A percentile compares a stretch with the other conserved stretches of the same genome.
These are phyloP conservation scores for Vitis riparia DNA, from an alignment of 164 flowering plant genomes.

Conservation along the genomic window DNA sequence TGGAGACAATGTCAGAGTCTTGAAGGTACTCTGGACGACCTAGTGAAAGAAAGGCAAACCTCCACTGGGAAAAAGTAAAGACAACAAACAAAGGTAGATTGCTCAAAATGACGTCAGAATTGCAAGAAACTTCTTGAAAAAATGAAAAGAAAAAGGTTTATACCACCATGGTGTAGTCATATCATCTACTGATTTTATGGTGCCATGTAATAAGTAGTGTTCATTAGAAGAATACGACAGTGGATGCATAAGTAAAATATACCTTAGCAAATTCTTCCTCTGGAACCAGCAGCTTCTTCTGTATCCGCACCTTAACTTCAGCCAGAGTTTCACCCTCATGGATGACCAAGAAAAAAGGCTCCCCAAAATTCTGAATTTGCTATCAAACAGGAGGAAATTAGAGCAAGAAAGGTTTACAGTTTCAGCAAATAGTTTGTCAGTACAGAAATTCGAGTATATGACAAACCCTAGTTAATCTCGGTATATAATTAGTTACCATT, in stretches of 20 bases:
- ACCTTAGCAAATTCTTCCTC: conserved; percentile 70
- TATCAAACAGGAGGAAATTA: conserved; percentile 11
- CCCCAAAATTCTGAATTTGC: conserved; percentile 82
- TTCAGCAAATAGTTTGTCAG: no score
- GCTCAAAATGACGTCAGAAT: no score
- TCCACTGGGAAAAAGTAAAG: conserved; percentile 57
- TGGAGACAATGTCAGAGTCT: conserved; percentile 74
- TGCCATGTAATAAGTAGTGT: no score
- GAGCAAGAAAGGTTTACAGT: no score
- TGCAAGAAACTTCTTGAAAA: no score
- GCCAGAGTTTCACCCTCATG: conserved; percentile 73
- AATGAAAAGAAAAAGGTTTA: no score
- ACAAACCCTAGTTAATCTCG: not conserved
- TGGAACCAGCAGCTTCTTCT: conserved; percentile 71
- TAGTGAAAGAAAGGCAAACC: conserved; percentile 80
- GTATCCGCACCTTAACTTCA: conserved; percentile 68
- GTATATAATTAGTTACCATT: conserved; percentile 26
- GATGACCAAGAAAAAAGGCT: conserved; percentile 76
- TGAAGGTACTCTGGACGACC: conserved; percentile 89
- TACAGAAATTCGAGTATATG: not conserved
- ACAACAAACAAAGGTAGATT: no score
- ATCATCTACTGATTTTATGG: no score
- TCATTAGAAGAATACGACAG: no score
- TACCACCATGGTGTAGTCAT: no score
- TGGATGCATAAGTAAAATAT: not conserved